These are phyloP conservation scores for Pichiaceae sp. DNA, from an alignment of 1,139 yeast genomes.

Conservation along the genomic window DNA sequence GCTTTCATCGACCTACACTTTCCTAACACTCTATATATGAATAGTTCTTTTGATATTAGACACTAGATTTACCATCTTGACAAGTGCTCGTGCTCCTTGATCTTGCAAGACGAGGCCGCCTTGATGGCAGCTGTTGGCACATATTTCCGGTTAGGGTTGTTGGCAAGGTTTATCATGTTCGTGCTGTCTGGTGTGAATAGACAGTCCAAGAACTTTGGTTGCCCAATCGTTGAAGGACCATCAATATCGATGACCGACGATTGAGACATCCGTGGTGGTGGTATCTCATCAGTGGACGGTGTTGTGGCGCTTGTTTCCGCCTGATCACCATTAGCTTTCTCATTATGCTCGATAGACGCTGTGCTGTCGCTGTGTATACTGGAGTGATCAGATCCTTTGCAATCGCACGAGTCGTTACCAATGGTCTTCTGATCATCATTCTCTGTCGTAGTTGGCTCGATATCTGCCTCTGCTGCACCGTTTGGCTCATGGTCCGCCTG, in stretches of 20 bases:
- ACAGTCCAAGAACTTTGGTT: slow-evolving; percentile 6
- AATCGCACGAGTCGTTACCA: no score
- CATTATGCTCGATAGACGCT: no score
- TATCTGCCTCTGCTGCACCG: not conserved
- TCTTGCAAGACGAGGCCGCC: slow-evolving; percentile 14
- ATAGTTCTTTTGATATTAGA: not conserved
- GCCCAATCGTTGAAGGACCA: not conserved
- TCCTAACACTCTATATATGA: not conserved
- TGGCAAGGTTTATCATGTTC: slow-evolving; percentile 13
- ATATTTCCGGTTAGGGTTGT: slow-evolving; percentile 5
- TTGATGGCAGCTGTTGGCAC: slow-evolving; percentile 18
- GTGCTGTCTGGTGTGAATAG: slow-evolving; percentile 17
- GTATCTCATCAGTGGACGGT: no score
- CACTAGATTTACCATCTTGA: slow-evolving; percentile 4
- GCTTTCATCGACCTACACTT: not conserved
- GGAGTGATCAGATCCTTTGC: no score
- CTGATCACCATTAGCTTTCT: no score
- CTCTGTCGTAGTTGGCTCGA: not conserved
- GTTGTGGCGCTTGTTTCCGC: no score
- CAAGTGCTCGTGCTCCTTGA: slow-evolving; percentile 20
- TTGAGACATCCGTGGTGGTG: no score
- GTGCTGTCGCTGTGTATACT: no score
- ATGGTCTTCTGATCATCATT: not conserved
- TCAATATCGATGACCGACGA: no score
- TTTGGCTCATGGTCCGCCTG: no score